Conservation (phyloP, 225 moss, liverwort and hornwort genomes). For the Polytrichum commune region DNA sequence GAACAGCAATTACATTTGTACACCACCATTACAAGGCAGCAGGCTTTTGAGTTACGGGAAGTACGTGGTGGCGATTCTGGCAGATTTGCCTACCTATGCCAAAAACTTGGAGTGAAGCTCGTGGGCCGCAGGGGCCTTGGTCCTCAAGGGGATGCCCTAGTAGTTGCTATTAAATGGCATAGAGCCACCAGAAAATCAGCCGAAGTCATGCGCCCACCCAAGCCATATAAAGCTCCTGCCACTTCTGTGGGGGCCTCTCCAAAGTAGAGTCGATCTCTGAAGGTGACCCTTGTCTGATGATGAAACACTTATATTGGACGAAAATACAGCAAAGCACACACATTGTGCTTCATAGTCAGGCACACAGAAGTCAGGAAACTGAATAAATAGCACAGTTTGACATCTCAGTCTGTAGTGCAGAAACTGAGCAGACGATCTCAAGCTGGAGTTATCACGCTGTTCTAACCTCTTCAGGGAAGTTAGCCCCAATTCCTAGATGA, state of each 20-base stretch:
- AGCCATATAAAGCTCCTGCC: background rate
- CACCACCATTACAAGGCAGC: slow-evolving; percentile 33
- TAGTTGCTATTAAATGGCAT: slow-evolving; percentile 35
- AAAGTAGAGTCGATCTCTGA: slow-evolving; percentile 1
- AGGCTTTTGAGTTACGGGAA: slow-evolving; percentile 40
- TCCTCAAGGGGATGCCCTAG: slow-evolving; percentile 30
- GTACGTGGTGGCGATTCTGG: slow-evolving; percentile 22
- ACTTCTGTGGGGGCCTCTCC: background rate
- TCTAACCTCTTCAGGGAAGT: too few relatives aligned
- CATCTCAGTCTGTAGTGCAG: too few relatives aligned
- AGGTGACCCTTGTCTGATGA: background rate
- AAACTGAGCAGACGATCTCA: too few relatives aligned
- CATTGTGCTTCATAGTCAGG: too few relatives aligned
- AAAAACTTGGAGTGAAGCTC: slow-evolving; percentile 37
- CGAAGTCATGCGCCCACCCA: background rate
- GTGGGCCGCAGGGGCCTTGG: slow-evolving; percentile 44
- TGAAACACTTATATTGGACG: background rate
- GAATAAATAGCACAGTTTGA: too few relatives aligned
- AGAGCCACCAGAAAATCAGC: background rate
- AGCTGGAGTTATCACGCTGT: too few relatives aligned
- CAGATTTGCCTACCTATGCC: slow-evolving; percentile 24
- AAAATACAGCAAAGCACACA: too few relatives aligned
- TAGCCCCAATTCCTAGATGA: too few relatives aligned
- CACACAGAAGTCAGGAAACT: too few relatives aligned
- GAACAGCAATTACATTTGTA: slow-evolving; percentile 31